Evolutionary conservation across 1,284 basidiomycete species (phyloP), one percentile per base, ranked within the genome.

Genomic region (Chondrostereum purpureum): DNA sequence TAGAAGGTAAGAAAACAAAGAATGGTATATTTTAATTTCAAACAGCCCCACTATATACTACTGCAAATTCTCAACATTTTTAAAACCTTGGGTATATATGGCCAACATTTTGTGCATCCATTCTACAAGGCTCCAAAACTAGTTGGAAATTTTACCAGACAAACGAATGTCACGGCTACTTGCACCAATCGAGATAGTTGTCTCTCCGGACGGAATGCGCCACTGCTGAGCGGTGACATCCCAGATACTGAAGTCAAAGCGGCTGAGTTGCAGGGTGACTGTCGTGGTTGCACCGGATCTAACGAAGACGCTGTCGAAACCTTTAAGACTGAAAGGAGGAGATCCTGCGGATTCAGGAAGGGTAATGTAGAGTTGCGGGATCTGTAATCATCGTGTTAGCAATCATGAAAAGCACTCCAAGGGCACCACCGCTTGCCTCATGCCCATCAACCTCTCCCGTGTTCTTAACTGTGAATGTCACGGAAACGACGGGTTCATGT

Each of bases 111-210:
- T n/a, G n/a, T n/a, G n/a, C n/a, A n/a, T n/a, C n/a, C n/a, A n/a
- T n/a, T n/a, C n/a, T n/a, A n/a, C n/a, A n/a, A n/a, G n/a, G n/a
- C n/a, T n/a, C n/a, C n/a, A n/a, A n/a, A n/a, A n/a, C n/a, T n/a
- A n/a, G n/a, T n/a, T n/a, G n/a, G n/a, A n/a, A n/a, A n/a, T n/a
- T n/a, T n/a, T n/a, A n/a, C n/a, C 69, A 4, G 64, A 68, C 40
- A 75, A 54, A 8, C 69, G 63, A 39, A 70, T 66, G 55, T 73
- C 70, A 31, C 73, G 56, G 47, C 70, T 73, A 52, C 70, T 74
- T 10, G 72, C 65, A 17, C 67, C 65, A 39, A 69, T 57, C 40
- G 54, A 63, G 5, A 67, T 60, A 3, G 49, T 61, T 44, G 68
- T 68, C 13, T 54, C 57, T 2, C 67, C 67, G 6, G 56, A 41